Percentiles rank a stretch among this genome's conserved stretches.
These are phyloP conservation scores for Ganoderma boninense DNA, from an alignment of 1,284 basidiomycete species.

Conservation along the genomic window DNA sequence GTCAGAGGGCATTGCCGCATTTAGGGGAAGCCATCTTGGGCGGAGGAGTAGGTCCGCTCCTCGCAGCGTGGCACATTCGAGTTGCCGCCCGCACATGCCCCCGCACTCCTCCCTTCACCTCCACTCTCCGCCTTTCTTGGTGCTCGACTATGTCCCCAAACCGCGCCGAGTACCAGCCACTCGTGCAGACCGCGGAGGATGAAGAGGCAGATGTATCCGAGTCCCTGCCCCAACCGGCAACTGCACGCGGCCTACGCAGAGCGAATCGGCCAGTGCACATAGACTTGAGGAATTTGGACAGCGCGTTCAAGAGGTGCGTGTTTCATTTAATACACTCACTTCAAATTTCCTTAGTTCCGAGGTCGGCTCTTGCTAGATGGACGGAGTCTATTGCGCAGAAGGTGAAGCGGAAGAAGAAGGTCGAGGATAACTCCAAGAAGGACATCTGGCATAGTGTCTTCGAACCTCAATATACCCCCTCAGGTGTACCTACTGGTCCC, in stretches of 20 bases:
- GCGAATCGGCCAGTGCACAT: slow-evolving; percentile 67
- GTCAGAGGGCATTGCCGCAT: neutral
- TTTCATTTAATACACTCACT: neutral
- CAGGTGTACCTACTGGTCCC: slow-evolving; percentile 40
- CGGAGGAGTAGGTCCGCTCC: slow-evolving; percentile 19
- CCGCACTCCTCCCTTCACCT: slow-evolving; percentile 11
- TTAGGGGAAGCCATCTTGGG: neutral
- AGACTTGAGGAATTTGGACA: slow-evolving; percentile 80
- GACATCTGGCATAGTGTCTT: slow-evolving; percentile 84
- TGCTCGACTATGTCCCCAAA: slow-evolving; percentile 51
- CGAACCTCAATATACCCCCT: slow-evolving; percentile 54
- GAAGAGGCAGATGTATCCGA: slow-evolving; percentile 56
- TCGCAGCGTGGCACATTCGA: slow-evolving; percentile 28
- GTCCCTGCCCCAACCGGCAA: slow-evolving; percentile 39
- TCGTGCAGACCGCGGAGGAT: slow-evolving; percentile 66
- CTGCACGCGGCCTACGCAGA: slow-evolving; percentile 52
- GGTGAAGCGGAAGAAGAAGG: slow-evolving; percentile 82
- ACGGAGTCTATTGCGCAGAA: slow-evolving; percentile 86
- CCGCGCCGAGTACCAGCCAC: slow-evolving; percentile 71
- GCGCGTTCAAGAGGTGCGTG: slow-evolving; percentile 78
- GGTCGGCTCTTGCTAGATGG: slow-evolving; percentile 60
- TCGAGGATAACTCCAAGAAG: slow-evolving; percentile 66
- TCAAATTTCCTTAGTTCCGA: neutral
- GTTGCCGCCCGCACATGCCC: slow-evolving; percentile 7
- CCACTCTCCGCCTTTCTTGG: slow-evolving; percentile 5